A percentile compares a stretch with the other conserved stretches of the same genome.
phyloP scores from a whole-genome alignment of 805 yeast genomes.

The Kuraishia ogatae region DNA sequence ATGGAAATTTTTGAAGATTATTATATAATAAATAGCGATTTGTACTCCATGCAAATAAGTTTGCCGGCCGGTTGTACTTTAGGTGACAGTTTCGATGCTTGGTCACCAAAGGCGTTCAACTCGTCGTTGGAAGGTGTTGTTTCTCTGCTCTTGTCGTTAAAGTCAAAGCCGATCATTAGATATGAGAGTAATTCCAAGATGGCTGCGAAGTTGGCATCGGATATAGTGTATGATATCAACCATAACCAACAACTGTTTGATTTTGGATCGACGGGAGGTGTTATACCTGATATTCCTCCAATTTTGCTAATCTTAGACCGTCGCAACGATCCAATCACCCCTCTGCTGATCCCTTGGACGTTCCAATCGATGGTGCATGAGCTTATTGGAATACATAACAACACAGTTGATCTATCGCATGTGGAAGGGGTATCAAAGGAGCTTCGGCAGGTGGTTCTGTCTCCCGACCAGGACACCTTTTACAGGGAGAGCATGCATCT shows the following conservation, averaged over 20 bases:
- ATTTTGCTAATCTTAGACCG: constrained; percentile 72
- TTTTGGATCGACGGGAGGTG: constrained; percentile 13
- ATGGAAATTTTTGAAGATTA: constrained; percentile 85
- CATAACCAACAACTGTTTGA: constrained; percentile 59
- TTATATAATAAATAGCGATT: constrained; percentile 59
- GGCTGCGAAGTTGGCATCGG: constrained; percentile 62
- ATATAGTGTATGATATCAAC: constrained; percentile 47
- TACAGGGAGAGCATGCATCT: constrained; percentile 74
- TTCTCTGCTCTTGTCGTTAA: constrained; percentile 62
- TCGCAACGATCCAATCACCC: constrained; percentile 86
- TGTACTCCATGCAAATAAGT: constrained; percentile 35
- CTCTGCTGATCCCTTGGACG: constrained; percentile 92
- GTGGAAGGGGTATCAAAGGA: constrained; percentile 52
- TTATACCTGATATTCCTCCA: constrained; percentile 59
- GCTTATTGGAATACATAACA: constrained; percentile 71
- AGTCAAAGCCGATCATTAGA: constrained; percentile 69
- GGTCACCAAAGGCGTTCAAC: constrained; percentile 39
- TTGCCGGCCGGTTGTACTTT: constrained; percentile 18
- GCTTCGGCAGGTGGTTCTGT: constrained; percentile 54
- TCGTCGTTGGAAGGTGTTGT: constrained; percentile 31
- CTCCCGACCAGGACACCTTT: constrained; percentile 65
- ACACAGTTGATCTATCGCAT: constrained; percentile 60
- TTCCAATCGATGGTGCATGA: constrained; percentile 98
- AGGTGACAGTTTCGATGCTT: constrained; percentile 28
- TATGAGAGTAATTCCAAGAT: constrained; percentile 64